Conservation (phyloP, 768 basidiomycete species). For the Tylopilus felleus region DNA sequence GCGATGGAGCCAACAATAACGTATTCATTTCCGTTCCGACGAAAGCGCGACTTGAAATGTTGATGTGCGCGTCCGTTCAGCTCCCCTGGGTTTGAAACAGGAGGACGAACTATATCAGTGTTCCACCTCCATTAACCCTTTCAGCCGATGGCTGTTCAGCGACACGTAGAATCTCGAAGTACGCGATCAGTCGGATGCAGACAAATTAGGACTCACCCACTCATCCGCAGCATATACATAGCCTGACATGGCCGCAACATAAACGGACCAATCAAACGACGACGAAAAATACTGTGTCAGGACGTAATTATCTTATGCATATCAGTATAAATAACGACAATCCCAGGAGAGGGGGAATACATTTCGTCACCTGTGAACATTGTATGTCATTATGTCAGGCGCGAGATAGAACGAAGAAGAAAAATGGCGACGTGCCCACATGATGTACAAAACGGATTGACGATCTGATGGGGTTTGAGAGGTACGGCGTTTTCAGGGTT, state of each 20-base stretch:
- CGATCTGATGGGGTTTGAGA: background rate
- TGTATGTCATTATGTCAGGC: background rate
- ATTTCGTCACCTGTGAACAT: background rate
- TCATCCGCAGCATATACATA: background rate
- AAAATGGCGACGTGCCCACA: background rate
- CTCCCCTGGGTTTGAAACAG: background rate
- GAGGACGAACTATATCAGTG: background rate
- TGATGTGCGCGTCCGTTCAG: background rate
- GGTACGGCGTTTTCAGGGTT: background rate
- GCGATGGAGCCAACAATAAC: background rate
- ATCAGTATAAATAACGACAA: background rate
- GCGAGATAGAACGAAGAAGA: background rate
- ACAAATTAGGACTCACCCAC: background rate
- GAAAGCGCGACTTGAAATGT: background rate
- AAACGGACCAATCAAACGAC: background rate
- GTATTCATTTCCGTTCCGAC: slow-evolving; percentile 14
- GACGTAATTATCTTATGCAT: background rate
- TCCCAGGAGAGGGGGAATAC: background rate
- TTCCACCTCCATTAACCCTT: background rate
- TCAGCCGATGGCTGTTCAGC: background rate
- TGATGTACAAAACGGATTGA: background rate
- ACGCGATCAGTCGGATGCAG: background rate
- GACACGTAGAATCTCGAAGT: background rate
- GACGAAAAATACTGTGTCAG: background rate
- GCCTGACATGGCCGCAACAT: background rate